phyloP scores from a whole-genome alignment of 139 green algal genomes.

The Tetradesmus obliquus region DNA sequence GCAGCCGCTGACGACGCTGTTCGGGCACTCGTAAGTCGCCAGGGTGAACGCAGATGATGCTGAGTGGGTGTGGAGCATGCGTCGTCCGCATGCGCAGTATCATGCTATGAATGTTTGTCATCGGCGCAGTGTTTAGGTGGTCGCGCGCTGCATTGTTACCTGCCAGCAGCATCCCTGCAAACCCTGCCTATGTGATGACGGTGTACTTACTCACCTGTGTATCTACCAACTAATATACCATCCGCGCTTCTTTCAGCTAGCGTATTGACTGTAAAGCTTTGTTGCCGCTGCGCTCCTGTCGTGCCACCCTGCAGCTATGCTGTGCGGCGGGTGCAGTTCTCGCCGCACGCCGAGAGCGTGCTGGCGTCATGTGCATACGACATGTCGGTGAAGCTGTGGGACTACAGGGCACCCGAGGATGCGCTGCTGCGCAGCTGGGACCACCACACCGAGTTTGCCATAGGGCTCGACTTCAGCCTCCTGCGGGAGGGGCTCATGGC shows the following conservation, averaged over 20 bases:
- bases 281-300: neutral
- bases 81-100: no score
- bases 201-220: no score
- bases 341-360: constrained; percentile 83
- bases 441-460: constrained; percentile 93
- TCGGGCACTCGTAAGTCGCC: constrained; percentile 79
- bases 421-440: constrained; percentile 81
- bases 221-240: no score
- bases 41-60: neutral
- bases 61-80: neutral
- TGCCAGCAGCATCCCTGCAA: no score
- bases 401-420: constrained; percentile 79
- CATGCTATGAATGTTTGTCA: no score
- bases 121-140: neutral
- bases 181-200: no score
- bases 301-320: constrained; percentile 75
- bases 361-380: constrained; percentile 94
- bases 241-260: no score
- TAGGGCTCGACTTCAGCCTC: constrained; percentile 91
- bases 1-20: constrained; percentile 72
- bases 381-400: constrained; percentile 97
- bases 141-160: no score
- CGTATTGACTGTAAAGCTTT: no score
- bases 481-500: constrained; percentile 86
- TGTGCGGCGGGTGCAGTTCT: constrained; percentile 92